Evolutionary conservation across 1,284 basidiomycete species (phyloP).

Genomic region (Vanrija sp.): DNA sequence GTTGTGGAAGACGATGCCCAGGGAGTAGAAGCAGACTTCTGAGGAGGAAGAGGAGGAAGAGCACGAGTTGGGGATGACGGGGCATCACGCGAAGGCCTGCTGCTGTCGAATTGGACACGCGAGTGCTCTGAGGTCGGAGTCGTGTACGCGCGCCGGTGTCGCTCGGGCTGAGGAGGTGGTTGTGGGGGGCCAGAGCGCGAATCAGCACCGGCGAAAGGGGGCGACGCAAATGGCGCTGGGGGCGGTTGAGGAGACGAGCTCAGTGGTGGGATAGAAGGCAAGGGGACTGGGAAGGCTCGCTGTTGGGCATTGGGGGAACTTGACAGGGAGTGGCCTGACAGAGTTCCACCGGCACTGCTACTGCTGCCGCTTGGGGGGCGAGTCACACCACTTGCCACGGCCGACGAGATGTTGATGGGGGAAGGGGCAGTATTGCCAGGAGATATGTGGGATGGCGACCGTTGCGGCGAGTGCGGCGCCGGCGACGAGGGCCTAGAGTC

Average conservation of each 20-base stretch:
- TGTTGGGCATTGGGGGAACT: no score
- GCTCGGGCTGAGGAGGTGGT: conserved; percentile 43
- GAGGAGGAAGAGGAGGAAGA: conserved; percentile 32
- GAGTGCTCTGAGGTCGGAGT: conserved; percentile 19
- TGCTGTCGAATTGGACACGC: background rate
- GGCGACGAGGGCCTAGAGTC: conserved; percentile 1
- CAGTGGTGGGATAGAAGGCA: background rate
- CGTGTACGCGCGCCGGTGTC: conserved; percentile 40
- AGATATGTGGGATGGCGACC: background rate
- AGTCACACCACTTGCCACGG: background rate
- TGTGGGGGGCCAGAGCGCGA: conserved; percentile 20
- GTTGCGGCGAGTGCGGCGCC: background rate
- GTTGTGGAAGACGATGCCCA: conserved; percentile 6
- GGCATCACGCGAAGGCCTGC: background rate
- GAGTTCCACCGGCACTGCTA: no score
- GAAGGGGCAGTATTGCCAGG: background rate
- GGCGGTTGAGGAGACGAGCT: conserved; percentile 6
- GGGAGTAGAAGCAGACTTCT: conserved; percentile 7
- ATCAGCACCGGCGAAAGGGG: no score
- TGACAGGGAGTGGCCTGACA: no score
- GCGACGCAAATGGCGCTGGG: conserved; percentile 9
- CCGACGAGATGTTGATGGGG: background rate
- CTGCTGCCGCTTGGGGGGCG: no score
- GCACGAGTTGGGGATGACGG: conserved; percentile 32
- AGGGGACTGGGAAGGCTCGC: background rate